Evolutionary conservation across 495 filamentous ascomycete species (phyloP).

Genomic region (Podospora didyma): DNA sequence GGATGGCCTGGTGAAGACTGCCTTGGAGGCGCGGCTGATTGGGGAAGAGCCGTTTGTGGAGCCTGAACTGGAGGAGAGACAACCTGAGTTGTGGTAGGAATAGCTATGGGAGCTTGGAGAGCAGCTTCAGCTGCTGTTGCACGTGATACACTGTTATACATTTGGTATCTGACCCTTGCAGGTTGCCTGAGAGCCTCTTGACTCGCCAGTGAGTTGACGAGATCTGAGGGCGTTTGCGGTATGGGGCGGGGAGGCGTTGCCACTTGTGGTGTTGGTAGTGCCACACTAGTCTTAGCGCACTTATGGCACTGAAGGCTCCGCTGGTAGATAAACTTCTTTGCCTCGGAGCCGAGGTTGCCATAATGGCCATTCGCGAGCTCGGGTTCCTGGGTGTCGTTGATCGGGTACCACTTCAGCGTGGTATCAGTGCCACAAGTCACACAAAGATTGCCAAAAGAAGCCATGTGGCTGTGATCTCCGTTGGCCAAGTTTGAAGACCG

Average conservation of each 20-base stretch:
- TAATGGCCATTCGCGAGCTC: conserved; percentile 40
- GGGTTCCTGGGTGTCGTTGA: conserved; percentile 36
- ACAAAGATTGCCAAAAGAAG: conserved; percentile 40
- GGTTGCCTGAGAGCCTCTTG: conserved; percentile 18
- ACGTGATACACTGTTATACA: too few species aligned
- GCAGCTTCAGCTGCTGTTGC: conserved; percentile 3
- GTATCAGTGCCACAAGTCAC: conserved; percentile 56
- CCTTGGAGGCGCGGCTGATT: conserved; percentile 21
- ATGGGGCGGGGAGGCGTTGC: conserved; percentile 30
- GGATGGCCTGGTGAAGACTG: conserved; percentile 24
- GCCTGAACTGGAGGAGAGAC: conserved; percentile 35
- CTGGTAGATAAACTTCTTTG: conserved; percentile 46
- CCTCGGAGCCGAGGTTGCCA: conserved; percentile 35
- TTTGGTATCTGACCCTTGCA: neutral
- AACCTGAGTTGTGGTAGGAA: conserved; percentile 37
- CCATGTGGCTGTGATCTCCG: conserved; percentile 17
- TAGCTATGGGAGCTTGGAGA: conserved; percentile 33
- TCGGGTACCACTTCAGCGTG: conserved; percentile 59
- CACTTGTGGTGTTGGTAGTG: conserved; percentile 32
- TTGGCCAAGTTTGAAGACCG: conserved; percentile 33
- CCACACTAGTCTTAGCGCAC: conserved; percentile 44
- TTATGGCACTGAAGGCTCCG: conserved; percentile 54
- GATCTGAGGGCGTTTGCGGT: conserved; percentile 37
- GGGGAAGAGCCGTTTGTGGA: conserved; percentile 18
- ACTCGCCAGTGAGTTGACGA: conserved; percentile 16